Evolutionary conservation across 2,329 filamentous ascomycete species (phyloP).

Genomic region (Xylariaceae sp.): DNA sequence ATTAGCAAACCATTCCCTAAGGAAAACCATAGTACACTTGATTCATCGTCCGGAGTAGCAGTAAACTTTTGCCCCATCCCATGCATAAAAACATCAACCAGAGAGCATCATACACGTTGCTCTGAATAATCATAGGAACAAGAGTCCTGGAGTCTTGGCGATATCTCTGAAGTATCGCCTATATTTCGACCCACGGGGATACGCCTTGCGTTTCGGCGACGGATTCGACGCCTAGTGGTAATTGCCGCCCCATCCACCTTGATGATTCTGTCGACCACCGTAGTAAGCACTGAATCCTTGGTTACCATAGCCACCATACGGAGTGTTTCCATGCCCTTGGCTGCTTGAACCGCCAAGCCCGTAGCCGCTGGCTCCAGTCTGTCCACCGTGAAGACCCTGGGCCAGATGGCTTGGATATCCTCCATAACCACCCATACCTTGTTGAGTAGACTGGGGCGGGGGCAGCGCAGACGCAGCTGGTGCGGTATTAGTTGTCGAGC

Average conservation of each 20-base stretch:
- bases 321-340: conserved; percentile 49
- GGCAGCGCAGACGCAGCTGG: conserved; percentile 50
- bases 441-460: conserved; percentile 48
- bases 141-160: conserved; percentile 14
- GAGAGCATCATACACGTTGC: conserved; percentile 21
- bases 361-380: conserved; percentile 42
- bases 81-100: conserved; percentile 25
- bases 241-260: conserved; percentile 55
- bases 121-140: conserved; percentile 25
- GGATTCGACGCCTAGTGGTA: conserved; percentile 39
- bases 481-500: conserved; percentile 51
- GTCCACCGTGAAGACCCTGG: conserved; percentile 48
- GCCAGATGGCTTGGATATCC: conserved; percentile 52
- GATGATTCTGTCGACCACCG: conserved; percentile 40
- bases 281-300: conserved; percentile 46
- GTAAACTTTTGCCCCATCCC: conserved; percentile 28
- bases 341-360: conserved; percentile 47
- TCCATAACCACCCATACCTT: conserved; percentile 49
- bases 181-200: conserved; percentile 14
- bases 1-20: conserved; percentile 25
- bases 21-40: conserved; percentile 31
- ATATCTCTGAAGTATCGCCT: conserved; percentile 14
- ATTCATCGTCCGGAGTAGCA: conserved; percentile 23
- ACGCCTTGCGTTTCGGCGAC: conserved; percentile 20
- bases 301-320: conserved; percentile 49